phyloP scores from a whole-genome alignment of 176 grass and related monocot species.

The Elymus sibiricus region DNA sequence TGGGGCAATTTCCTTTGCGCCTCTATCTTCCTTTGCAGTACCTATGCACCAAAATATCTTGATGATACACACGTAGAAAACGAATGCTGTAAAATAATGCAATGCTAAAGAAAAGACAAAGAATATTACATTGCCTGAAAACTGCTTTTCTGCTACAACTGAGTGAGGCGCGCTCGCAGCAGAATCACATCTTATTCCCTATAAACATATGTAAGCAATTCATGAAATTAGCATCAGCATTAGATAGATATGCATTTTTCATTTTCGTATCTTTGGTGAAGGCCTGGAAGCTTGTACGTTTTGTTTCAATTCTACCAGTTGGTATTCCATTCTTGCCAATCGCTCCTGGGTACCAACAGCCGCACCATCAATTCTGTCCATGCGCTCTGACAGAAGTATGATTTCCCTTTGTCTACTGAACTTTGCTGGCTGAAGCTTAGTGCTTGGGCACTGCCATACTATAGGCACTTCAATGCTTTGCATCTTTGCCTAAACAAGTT shows the following conservation, averaged over 20 bases:
- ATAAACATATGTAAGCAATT: neutral
- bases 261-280: neutral
- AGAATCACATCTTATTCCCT: slow-evolving; percentile 5
- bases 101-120: neutral
- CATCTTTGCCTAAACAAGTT: slow-evolving; percentile 19
- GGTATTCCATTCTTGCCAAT: neutral
- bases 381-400: too few species aligned
- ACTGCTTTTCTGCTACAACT: slow-evolving; percentile 13
- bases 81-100: neutral
- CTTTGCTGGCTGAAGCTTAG: slow-evolving; percentile 8
- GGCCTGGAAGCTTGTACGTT: neutral
- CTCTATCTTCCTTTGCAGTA: neutral
- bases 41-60: neutral
- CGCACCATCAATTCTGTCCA: neutral
- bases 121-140: slow-evolving; percentile 3
- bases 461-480: slow-evolving; percentile 4
- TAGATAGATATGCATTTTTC: neutral
- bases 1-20: neutral
- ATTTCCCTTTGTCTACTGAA: neutral
- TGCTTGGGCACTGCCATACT: neutral
- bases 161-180: neutral
- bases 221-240: neutral
- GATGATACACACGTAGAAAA: neutral
- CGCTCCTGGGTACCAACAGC: neutral
- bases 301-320: neutral